Percentiles rank a stretch among this genome's conserved stretches.
phyloP scores from a whole-genome alignment of 345 rosid species.

The Crucihimalaya himalaica region DNA sequence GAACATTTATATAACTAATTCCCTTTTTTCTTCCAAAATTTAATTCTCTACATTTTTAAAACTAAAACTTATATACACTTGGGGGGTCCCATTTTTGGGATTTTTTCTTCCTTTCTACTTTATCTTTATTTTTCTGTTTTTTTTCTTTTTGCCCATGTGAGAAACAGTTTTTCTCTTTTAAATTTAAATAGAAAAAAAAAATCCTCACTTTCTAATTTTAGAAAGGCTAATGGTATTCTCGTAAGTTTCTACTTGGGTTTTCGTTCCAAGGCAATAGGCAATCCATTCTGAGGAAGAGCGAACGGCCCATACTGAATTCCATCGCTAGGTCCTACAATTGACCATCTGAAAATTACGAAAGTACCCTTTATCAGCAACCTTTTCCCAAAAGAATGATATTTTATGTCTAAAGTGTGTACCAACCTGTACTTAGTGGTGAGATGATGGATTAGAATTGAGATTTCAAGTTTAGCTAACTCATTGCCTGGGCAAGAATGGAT shows the following conservation, averaged over 20 bases:
- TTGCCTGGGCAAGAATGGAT: conserved; percentile 87
- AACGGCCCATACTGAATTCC: conserved; percentile 89
- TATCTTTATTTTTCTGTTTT: not conserved
- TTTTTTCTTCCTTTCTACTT: not conserved
- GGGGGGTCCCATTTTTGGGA: conserved; percentile 29
- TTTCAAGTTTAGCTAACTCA: conserved; percentile 82
- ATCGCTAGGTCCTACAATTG: conserved; percentile 48
- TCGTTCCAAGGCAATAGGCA: conserved; percentile 65
- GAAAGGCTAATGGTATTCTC: conserved; percentile 12
- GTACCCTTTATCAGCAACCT: conserved; percentile 41
- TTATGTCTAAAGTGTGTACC: conserved; percentile 22
- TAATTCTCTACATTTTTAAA: conserved; percentile 15
- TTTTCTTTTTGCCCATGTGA: not conserved
- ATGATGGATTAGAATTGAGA: conserved; percentile 74
- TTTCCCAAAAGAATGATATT: not conserved
- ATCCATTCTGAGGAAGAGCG: conserved; percentile 79
- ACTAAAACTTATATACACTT: conserved; percentile 31
- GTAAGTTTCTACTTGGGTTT: conserved; percentile 36
- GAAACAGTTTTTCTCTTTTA: not conserved
- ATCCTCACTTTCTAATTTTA: conserved; percentile 23
- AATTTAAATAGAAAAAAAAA: not conserved
- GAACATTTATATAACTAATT: not conserved
- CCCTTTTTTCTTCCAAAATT: not conserved
- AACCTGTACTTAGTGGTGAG: conserved; percentile 92
- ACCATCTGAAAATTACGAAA: conserved; percentile 58